Evolutionary conservation across 805 yeast species (phyloP).

Genomic region (Yarrowia sp.): DNA sequence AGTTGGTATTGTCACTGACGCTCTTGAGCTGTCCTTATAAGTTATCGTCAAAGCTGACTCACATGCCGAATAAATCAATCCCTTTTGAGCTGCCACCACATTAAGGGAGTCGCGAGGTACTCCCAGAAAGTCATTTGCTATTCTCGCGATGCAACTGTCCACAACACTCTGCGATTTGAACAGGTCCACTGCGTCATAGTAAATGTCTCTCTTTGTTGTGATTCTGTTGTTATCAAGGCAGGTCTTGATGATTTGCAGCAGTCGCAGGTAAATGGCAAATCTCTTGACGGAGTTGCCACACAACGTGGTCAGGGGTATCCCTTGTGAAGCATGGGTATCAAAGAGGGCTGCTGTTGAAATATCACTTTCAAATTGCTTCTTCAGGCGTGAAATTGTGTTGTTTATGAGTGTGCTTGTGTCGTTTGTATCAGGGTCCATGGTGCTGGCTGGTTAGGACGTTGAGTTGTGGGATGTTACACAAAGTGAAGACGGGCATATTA

Average conservation of each 20-base stretch:
- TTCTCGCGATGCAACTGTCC: conserved; percentile 42
- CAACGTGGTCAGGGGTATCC: neutral
- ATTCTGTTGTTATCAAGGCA: neutral
- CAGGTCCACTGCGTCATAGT: conserved; percentile 54
- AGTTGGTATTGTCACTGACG: neutral
- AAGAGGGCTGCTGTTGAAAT: neutral
- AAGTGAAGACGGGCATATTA: no score
- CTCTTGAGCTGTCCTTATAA: neutral
- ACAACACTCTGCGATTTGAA: conserved; percentile 49
- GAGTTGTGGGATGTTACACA: no score
- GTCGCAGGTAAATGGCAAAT: conserved; percentile 2
- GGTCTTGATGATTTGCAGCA: conserved; percentile 6
- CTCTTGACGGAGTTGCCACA: neutral
- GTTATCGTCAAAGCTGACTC: neutral
- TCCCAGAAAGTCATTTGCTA: conserved; percentile 42
- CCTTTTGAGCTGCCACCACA: conserved; percentile 56
- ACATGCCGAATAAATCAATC: conserved; percentile 44
- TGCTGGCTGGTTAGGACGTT: no score
- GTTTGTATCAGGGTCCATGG: neutral
- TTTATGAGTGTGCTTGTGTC: neutral
- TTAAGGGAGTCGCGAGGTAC: conserved; percentile 44
- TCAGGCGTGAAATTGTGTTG: neutral
- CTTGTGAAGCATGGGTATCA: neutral
- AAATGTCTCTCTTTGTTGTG: conserved; percentile 48
- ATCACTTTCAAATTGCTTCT: neutral